A percentile compares a stretch with the other conserved stretches of the same genome.
Evolutionary conservation across 2,329 filamentous ascomycete species (phyloP).

Genomic region (Colletotrichum chlorophyti): DNA sequence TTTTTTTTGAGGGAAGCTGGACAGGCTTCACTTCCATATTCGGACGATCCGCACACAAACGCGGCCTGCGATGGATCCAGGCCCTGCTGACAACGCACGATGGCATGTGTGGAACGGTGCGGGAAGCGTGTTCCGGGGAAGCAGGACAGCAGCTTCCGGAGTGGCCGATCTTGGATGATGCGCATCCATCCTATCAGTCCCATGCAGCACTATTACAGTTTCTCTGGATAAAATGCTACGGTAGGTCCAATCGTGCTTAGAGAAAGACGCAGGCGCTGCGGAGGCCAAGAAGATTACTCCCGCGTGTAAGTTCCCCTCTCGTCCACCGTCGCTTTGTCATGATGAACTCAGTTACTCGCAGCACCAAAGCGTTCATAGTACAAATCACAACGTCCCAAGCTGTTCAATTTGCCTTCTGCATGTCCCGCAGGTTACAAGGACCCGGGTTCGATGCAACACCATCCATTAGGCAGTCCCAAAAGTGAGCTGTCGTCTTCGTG

Average conservation of each 20-base stretch:
- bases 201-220: conserved; percentile 40
- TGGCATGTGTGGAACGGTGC: conserved; percentile 40
- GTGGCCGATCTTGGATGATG: conserved; percentile 46
- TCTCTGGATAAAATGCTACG: conserved; percentile 35
- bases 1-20: conserved; percentile 15
- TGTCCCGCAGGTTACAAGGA: conserved; percentile 28
- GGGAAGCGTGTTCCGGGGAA: conserved; percentile 49
- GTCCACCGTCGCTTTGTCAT: conserved; percentile 17
- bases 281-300: conserved; percentile 13
- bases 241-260: conserved; percentile 23
- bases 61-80: conserved; percentile 38
- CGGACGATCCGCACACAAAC: conserved; percentile 15
- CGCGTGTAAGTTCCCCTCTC: conserved; percentile 23
- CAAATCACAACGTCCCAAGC: conserved; percentile 28
- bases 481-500: conserved; percentile 20
- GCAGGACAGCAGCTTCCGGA: conserved; percentile 44
- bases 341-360: conserved; percentile 10
- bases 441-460: conserved; percentile 22
- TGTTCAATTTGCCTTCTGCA: conserved; percentile 31
- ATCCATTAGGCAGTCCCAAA: conserved; percentile 19
- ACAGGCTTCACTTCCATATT: conserved; percentile 18
- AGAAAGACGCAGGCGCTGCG: conserved; percentile 6
- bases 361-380: conserved; percentile 17
- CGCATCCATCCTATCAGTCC: conserved; percentile 37
- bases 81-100: conserved; percentile 41